Evolutionary conservation across 805 yeast species (phyloP).

Genomic region (Clavispora carvajalis): DNA sequence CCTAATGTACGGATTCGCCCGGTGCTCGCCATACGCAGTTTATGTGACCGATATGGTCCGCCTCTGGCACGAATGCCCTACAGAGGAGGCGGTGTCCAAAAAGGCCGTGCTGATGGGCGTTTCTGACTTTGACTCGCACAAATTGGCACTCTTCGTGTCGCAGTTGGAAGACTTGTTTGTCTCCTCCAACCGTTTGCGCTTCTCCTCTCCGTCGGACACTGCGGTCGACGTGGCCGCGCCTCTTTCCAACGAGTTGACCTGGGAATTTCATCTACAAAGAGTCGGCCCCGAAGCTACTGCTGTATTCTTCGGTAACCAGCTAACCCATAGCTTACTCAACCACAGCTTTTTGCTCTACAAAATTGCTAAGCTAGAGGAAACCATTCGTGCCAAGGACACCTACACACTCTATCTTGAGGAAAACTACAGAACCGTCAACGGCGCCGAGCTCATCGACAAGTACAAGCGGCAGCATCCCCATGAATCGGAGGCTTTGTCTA

Average conservation of each 20-base stretch:
- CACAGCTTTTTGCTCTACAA: conserved; percentile 17
- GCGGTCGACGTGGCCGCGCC: not conserved
- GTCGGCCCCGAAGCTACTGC: conserved; percentile 5
- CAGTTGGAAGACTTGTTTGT: conserved; percentile 6
- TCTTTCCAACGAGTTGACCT: conserved; percentile 9
- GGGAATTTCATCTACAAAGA: conserved; percentile 17
- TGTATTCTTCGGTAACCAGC: conserved; percentile 17
- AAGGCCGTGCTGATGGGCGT: conserved; percentile 23
- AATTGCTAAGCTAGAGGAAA: conserved; percentile 15
- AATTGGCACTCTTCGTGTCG: conserved; percentile 13
- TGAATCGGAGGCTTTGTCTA: conserved; percentile 2
- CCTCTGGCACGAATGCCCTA: conserved; percentile 24
- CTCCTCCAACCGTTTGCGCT: not conserved
- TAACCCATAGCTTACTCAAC: conserved; percentile 18
- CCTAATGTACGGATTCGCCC: conserved; percentile 10
- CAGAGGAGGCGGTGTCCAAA: conserved; percentile 9
- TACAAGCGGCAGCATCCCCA: conserved; percentile 17
- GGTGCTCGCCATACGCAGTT: conserved; percentile 17
- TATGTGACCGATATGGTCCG: conserved; percentile 22
- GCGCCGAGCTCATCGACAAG: conserved; percentile 27
- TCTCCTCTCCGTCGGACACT: not conserved
- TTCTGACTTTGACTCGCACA: conserved; percentile 20
- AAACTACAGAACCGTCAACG: conserved; percentile 31
- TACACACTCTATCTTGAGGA: conserved; percentile 28
- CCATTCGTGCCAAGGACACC: conserved; percentile 24